phyloP scores from a whole-genome alignment of 176 grass and related monocot genomes.

The Tillandsia fasciculata region DNA sequence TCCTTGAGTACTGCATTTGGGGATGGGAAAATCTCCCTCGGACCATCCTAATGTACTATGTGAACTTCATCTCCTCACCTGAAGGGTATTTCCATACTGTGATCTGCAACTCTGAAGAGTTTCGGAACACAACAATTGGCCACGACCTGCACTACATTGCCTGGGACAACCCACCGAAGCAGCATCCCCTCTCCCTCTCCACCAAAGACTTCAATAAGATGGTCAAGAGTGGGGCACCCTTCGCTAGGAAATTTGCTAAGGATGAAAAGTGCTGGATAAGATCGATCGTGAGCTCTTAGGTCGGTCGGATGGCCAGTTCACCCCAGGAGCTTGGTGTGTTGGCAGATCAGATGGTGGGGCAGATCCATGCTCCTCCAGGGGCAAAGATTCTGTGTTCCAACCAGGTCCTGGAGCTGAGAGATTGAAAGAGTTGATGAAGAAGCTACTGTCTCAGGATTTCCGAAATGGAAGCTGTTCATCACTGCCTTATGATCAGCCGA shows the following conservation, averaged over 20 bases:
- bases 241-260: constrained; percentile 84
- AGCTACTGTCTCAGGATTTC: constrained; percentile 53
- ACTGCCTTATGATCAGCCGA: constrained; percentile 64
- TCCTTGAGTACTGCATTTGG: constrained; percentile 83
- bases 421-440: constrained; percentile 55
- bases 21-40: constrained; percentile 84
- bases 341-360: constrained; percentile 34
- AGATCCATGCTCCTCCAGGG: constrained; percentile 51
- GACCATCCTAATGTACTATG: constrained; percentile 78
- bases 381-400: constrained; percentile 44
- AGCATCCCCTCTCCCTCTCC: constrained; percentile 65
- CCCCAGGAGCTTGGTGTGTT: constrained; percentile 72
- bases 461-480: constrained; percentile 68
- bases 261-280: constrained; percentile 70
- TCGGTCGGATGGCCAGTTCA: constrained; percentile 50
- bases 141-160: constrained; percentile 84
- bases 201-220: constrained; percentile 66
- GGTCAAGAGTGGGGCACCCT: constrained; percentile 62
- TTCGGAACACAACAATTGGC: constrained; percentile 46
- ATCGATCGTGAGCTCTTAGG: constrained; percentile 68
- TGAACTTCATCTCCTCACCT: constrained; percentile 83
- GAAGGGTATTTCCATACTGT: constrained; percentile 95
- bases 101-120: constrained; percentile 70
- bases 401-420: constrained; percentile 60
- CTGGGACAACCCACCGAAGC: constrained; percentile 85